Base-by-base conservation (phyloP, 2,329 filamentous ascomycete genomes). In the Chrysoporthe puriensis region DNA sequence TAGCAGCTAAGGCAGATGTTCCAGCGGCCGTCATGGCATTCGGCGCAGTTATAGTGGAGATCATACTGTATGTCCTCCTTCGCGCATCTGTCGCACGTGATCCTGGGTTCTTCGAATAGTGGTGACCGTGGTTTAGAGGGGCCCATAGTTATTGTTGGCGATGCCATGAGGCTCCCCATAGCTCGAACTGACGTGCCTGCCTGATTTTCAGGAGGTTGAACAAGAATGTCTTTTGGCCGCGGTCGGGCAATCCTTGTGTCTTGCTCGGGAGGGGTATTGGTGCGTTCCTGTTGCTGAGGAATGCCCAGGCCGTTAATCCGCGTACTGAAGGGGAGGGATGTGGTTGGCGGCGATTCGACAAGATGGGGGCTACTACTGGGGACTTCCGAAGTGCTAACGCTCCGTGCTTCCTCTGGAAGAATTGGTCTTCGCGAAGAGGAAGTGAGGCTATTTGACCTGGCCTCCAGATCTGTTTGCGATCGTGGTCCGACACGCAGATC, bases 1-100 rank as follows among this genome's bases (percentile, higher is more conserved):
- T 96, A 97, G 80, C 95, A 98, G 71, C 85, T 84, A 1, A 91
- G 79, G 74, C 95, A 98, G 13, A 97, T 82, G 75, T 94, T 91
- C 83, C 90, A 97, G 59, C 87, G 82, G 0, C 92, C 93, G 6
- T 84, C 80, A 18, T 86, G 83, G 77, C 95, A 97, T 62, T 83
- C 82, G 2, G 80, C 77, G 77, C 95, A 98, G 75, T 91, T 91
- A 79, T 95, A 97, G 77, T 97, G 93, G 2, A 97, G 80, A 9
- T 93, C 88, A 73, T 97, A 93, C 76, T 97, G 91, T 48, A 97
- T 94, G 69, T 94, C 86, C 6, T 82, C 74, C 70, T 86, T 90
- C 26, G 83, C 80, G 76, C 95, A 98, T 11, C 87, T 83, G 48
- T 88, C 86, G 76, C 95, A 97, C 9, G 83, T 84, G 62, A 97